Base-by-base conservation (phyloP, 495 filamentous ascomycete genomes). In the Xylaria acuta region DNA sequence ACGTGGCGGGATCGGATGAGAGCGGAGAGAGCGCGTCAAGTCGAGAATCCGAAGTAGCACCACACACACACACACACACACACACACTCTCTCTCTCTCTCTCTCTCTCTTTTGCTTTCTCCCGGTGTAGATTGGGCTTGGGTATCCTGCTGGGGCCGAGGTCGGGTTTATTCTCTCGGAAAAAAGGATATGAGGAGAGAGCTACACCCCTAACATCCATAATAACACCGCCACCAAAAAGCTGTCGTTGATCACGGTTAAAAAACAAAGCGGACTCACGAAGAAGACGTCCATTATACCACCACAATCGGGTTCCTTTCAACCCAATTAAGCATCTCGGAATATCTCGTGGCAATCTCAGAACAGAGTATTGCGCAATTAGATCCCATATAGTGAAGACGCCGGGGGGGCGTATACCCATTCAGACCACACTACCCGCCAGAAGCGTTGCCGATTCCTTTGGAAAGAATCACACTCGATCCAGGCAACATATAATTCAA, bases 1-100 rank as follows among this genome's bases (percentile, higher is more conserved):
- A 3, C 81, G 75, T 9, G 85, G 72, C 25, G 84, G 36, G 22
- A 45, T n/a, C 34, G 66, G n/a, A 43, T 6, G 20, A 41, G 66
- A 9, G 43, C 22, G 41, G 41, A 9, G 51, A 12, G 41, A 27
- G 43, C 30, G 34, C n/a, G 9, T 5, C 32, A 25, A 4, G 16
- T 47, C 3, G 64, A 53, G 32, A 65, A n/a, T 49, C 16, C 43
- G 38, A 63, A 22, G n/a, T 43, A 43, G 12, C 40, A 25, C 11
- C 45, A 1, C 56, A 1, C 32, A 3, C 16, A 7, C n/a, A n/a
- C n/a, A n/a, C n/a, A n/a, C n/a, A n/a, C n/a, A n/a, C n/a, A n/a
- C n/a, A n/a, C n/a, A n/a, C n/a, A n/a, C n/a, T n/a, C n/a, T n/a
- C n/a, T n/a, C n/a, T n/a, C n/a, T n/a, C n/a, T n/a, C n/a, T n/a